These are phyloP conservation scores for Plasmopara halstedii DNA, from an alignment of 352 stramenopile genomes.

Conservation along the genomic window DNA sequence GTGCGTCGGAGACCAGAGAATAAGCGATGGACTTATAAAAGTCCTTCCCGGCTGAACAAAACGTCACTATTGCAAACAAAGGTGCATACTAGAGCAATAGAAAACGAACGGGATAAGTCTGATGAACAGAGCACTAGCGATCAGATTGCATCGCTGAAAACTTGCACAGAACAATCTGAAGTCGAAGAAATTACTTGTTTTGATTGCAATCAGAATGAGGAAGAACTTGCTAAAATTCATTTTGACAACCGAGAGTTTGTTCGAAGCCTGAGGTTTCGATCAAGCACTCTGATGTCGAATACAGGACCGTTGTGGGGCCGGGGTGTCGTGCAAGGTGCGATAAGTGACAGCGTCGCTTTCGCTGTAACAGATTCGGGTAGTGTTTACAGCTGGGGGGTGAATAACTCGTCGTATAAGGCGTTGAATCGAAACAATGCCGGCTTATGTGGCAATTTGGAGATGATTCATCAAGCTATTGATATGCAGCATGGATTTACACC, in stretches of 20 bases:
- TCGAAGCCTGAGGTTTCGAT: conserved; percentile 56
- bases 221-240: conserved; percentile 58
- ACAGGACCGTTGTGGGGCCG: conserved; percentile 87
- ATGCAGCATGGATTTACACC: conserved; percentile 29
- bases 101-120: conserved; percentile 4
- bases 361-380: conserved; percentile 69
- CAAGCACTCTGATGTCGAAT: conserved; percentile 75
- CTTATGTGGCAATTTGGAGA: conserved; percentile 27
- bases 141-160: conserved; percentile 2
- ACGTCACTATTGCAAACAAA: conserved; percentile 25
- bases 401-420: conserved; percentile 38
- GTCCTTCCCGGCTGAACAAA: conserved; percentile 50
- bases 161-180: conserved; percentile 15
- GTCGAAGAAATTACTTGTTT: conserved; percentile 15
- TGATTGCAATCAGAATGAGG: conserved; percentile 25
- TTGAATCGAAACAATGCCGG: conserved; percentile 13
- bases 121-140: conserved; percentile 6
- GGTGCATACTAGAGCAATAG: conserved; percentile 14
- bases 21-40: conserved; percentile 55
- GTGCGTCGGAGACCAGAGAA: conserved; percentile 59
- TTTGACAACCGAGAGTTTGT: conserved; percentile 63
- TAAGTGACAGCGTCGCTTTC: conserved; percentile 85
- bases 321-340: conserved; percentile 61
- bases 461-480: no score
- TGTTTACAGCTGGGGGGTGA: conserved; percentile 89